Base-by-base conservation (phyloP, 345 rosid genomes). In the Zanthoxylum bungeanum region DNA sequence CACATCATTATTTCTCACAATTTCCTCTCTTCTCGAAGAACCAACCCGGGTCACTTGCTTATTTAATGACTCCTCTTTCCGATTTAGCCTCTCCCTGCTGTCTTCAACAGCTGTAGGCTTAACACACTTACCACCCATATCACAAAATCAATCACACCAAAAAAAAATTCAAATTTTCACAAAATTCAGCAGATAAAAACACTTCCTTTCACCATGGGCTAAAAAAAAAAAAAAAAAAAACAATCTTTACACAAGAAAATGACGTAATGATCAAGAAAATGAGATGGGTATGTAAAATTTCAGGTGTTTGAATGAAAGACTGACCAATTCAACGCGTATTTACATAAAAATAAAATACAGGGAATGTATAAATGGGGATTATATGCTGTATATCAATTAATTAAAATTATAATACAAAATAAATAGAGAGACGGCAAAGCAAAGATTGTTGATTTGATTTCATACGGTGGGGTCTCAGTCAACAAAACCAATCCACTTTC, bases 91-190 rank as follows among this genome's bases (percentile, higher is more conserved):
- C 75, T 77, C 82, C 19, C 66, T 69, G 57, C 80, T 75, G 56
- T 72, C 80, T 1, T 87, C 82, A 27, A 76, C 78, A 17, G 79
- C 78, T 11, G 80, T 73, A 5, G 82, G 67, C 84, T 94, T 94
- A 0, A 98, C 89, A 77, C 83, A 72, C 69, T 89, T 77, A 65
- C 98, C 89, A 76, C 98, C 98, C 98, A 94, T 94, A 34, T 66
- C 56, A 24, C 65, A 11, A 34, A n/a, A 19, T 24, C 39, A 25
- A 60, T 28, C 37, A 44, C 61, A 44, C 9, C 6, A 19, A 2
- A 44, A 68, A 11, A 52, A 12, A 27, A 47, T 21, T 0, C 22
- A 36, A 46, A 60, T 1, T 46, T 46, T 58, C 34, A 55, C 42
- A 58, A 55, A 72, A 71, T 60, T 70, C 77, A 73, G 73, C 66